Evolutionary conservation across 805 yeast species (phyloP), one percentile per base, ranked within the genome.

Genomic region (Metschnikowia koreensis): DNA sequence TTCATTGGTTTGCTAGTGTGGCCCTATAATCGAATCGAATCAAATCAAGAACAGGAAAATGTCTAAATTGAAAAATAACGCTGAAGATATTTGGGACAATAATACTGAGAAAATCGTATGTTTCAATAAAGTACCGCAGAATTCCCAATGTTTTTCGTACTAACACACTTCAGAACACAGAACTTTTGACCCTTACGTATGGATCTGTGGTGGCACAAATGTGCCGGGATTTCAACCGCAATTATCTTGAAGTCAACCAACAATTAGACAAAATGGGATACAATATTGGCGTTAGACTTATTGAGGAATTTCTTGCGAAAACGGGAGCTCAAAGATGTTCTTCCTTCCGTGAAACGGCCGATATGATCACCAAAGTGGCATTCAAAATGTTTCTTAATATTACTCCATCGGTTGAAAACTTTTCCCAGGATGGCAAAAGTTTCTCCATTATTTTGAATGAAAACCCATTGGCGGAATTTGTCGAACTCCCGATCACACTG

Each of bases 211-310:
- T 94, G 44, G 82, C 96, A 12, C 97, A 93, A 63, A 73, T 94
- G 48, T 91, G 97, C 65, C 82, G 85, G 52, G 98, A 94, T 64
- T 85, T 81, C 67, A 80, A 85, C 49, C 78, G 82, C 56, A 88
- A 92, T 67, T 92, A 89, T 66, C 66, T 64, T 7, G 84, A 84
- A 61, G 97, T 94, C 52, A 94, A 94, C 65, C 74, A 75, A 47
- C 96, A 93, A 64, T 75, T 94, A 46, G 96, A 86, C 62, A 81
- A 82, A 57, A 93, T 94, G 98, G 99, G 99, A 0, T 89, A 92
- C 68, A 91, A 89, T 66, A 94, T 94, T 39, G 99, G 99, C 1
- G 73, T 91, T 44, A 75, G 99, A 57, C 68, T 94, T 52, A 89
- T 94, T 46, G 99, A 94, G 64, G 99, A 94, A 66, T 90, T 93